These are phyloP conservation scores for Beauveria varroae DNA, from an alignment of 2,329 filamentous ascomycete species.

Conservation along the genomic window DNA sequence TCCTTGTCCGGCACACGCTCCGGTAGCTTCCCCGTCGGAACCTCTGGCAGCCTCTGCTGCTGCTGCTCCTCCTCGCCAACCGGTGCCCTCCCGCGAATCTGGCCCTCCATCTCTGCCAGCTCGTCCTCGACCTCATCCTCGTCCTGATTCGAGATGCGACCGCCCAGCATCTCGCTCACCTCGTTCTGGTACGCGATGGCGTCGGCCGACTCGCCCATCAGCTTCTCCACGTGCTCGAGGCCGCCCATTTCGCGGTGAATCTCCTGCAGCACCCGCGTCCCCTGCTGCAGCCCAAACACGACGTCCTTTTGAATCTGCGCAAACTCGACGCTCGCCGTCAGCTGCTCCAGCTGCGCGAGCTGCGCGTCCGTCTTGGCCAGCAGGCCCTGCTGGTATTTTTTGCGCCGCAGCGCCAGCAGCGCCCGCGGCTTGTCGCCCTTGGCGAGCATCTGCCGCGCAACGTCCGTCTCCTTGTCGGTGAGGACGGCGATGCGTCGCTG, in stretches of 20 bases:
- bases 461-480: conserved; percentile 78
- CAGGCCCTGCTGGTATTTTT: conserved; percentile 93
- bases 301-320: conserved; percentile 96
- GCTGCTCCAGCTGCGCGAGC: conserved; percentile 84
- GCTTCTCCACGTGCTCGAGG: conserved; percentile 85
- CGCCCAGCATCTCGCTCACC: conserved; percentile 83
- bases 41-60: conserved; percentile 19
- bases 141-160: conserved; percentile 84
- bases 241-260: conserved; percentile 97
- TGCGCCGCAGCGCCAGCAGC: conserved; percentile 79
- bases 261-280: conserved; percentile 78
- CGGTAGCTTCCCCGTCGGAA: conserved; percentile 28
- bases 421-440: conserved; percentile 74
- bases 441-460: conserved; percentile 75
- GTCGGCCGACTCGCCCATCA: conserved; percentile 88
- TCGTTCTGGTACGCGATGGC: conserved; percentile 92
- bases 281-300: conserved; percentile 84
- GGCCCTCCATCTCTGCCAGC: conserved; percentile 66
- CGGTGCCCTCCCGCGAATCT: conserved; percentile 16
- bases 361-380: conserved; percentile 85
- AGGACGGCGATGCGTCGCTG: conserved; percentile 82
- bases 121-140: conserved; percentile 98
- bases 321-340: conserved; percentile 89
- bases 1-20: conserved; percentile 15
- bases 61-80: background rate